phyloP scores from a whole-genome alignment of 2,329 filamentous ascomycete genomes.

The Aureobasidium musti region DNA sequence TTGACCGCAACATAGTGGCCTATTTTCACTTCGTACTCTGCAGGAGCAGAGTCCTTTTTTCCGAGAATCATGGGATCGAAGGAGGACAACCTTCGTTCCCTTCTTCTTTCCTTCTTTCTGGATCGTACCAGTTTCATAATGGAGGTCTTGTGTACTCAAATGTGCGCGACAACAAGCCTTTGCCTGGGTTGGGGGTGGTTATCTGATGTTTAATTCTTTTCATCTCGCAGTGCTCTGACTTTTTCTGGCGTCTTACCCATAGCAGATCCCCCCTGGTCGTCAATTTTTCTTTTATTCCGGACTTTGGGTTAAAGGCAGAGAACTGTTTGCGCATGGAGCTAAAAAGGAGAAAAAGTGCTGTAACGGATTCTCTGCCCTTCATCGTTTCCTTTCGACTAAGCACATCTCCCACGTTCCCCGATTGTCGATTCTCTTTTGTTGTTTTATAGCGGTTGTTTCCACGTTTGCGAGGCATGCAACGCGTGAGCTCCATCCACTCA shows the following conservation, averaged over 20 bases:
- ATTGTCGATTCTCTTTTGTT: conserved; percentile 16
- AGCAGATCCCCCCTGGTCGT: conserved; percentile 13
- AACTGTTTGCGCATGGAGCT: conserved; percentile 10
- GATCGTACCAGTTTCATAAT: conserved; percentile 27
- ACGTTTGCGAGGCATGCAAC: not conserved
- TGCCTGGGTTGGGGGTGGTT: conserved; percentile 17
- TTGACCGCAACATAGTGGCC: conserved; percentile 24
- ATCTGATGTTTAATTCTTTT: conserved; percentile 25
- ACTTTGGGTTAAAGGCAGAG: conserved; percentile 6
- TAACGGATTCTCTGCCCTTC: not conserved
- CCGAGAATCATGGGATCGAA: not conserved
- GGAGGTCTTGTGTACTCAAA: conserved; percentile 24
- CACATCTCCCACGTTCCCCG: conserved; percentile 9
- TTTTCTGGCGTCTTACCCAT: conserved; percentile 19
- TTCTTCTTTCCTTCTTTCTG: conserved; percentile 28
- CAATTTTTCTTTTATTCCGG: conserved; percentile 6
- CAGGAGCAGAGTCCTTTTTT: conserved; percentile 23
- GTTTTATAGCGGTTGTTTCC: conserved; percentile 20
- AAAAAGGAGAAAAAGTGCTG: conserved; percentile 24
- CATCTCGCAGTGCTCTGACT: not conserved
- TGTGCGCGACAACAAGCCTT: conserved; percentile 24
- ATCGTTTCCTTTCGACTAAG: not conserved
- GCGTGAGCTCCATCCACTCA: conserved; percentile 1
- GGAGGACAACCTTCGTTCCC: conserved; percentile 6
- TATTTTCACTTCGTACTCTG: conserved; percentile 28